Conservation (phyloP, 108 stramenopile species). For the Cyclotella baltica region DNA sequence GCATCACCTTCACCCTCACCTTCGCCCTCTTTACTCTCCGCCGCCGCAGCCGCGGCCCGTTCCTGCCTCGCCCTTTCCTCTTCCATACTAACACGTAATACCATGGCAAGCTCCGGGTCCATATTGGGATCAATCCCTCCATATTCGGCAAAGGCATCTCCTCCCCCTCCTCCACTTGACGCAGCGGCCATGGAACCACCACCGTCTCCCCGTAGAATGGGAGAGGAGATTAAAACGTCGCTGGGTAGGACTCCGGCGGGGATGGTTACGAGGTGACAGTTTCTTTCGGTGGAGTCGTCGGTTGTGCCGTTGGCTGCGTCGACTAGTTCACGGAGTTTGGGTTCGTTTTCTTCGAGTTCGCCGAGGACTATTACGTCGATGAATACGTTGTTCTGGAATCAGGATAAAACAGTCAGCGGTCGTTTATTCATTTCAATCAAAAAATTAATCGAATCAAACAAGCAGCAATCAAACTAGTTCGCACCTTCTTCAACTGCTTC, state of each 20-base stretch:
- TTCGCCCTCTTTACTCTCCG: constrained; percentile 53
- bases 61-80: constrained; percentile 93
- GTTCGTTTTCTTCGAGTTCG: constrained; percentile 89
- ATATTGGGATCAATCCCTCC: constrained; percentile 97
- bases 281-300: constrained; percentile 76
- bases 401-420: constrained; percentile 53
- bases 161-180: constrained; percentile 73
- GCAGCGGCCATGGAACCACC: constrained; percentile 63
- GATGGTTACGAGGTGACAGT: constrained; percentile 94
- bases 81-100: constrained; percentile 96
- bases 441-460: constrained; percentile 39
- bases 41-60: constrained; percentile 58
- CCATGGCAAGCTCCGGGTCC: constrained; percentile 99
- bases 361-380: constrained; percentile 97
- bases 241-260: constrained; percentile 94
- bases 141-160: constrained; percentile 83
- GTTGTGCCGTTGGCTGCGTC: constrained; percentile 91
- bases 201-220: constrained; percentile 84
- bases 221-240: constrained; percentile 90
- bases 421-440: constrained; percentile 72
- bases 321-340: constrained; percentile 89
- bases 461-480: neutral
- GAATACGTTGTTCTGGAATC: constrained; percentile 85
- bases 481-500: constrained; percentile 83
- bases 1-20: constrained; percentile 36